Conservation (phyloP, 2,329 filamentous ascomycete species). For the Alternaria tenuissima region DNA sequence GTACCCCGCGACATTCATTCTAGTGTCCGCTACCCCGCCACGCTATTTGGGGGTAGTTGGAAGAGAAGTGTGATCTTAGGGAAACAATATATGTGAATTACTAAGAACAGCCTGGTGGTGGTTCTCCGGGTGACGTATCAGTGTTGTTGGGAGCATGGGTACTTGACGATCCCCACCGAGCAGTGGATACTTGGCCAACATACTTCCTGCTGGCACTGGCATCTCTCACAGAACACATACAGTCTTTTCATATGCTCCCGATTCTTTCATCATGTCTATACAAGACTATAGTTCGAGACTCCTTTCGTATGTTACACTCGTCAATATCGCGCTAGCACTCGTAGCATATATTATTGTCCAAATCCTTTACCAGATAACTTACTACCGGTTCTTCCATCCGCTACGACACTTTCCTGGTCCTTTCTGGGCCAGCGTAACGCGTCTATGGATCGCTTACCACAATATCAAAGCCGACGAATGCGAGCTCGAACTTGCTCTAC, state of each 20-base stretch:
- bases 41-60: background rate
- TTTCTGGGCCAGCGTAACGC: constrained; percentile 63
- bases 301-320: background rate
- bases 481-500: constrained; percentile 53
- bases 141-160: background rate
- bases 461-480: constrained; percentile 59
- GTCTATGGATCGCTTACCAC: constrained; percentile 63
- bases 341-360: background rate
- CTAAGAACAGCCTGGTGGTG: background rate
- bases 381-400: constrained; percentile 61
- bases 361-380: constrained; percentile 48
- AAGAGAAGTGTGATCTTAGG: background rate
- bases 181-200: background rate
- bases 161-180: background rate
- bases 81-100: background rate
- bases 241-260: background rate
- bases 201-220: background rate
- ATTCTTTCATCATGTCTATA: background rate
- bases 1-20: background rate
- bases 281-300: background rate
- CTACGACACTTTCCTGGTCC: constrained; percentile 62
- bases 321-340: constrained; percentile 1
- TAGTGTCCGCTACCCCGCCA: constrained; percentile 1
- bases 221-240: background rate
- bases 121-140: background rate